Base-by-base conservation (phyloP, 1,284 basidiomycete species). In the Cryptococcus sp. region DNA sequence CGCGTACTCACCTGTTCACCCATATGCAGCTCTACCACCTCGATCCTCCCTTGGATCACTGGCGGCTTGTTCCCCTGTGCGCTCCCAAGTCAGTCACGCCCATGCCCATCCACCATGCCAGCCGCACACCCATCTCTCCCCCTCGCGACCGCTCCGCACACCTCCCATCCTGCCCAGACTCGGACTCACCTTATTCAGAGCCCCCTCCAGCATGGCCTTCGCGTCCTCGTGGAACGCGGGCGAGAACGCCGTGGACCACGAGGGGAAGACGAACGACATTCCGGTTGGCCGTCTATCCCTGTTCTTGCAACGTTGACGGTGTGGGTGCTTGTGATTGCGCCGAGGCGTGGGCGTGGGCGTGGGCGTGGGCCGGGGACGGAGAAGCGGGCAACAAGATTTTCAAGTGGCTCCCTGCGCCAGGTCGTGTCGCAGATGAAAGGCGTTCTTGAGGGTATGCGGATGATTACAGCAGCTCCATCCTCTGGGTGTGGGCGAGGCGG, bases 1-100 rank as follows among this genome's bases (percentile, higher is more conserved):
- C n/a, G 6, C n/a, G 5, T 23, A 79, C 84, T 62, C 61, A 91
- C 93, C 80, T 97, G 89, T 1, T 89, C 93, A 43, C 96, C 96
- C 95, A 99, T 98, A 78, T 94, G 87, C 33, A 99, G 80, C 76
- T 98, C 95, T 56, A 97, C 89, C 35, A 99, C 96, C 73, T 96
- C 89, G 65, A 99, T 98, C 75, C 85, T 87, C 77, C 96, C 96
- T 57, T 93, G 94, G 69, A 98, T 98, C 69, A 98, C 89, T 35
- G 93, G 92, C 1, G 96, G 96, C 74, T 97, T 98, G 80, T 88
- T 87, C 67, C 92, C 94, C 71, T 76, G 48, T 15, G 23, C 18
- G 43, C 21, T 44, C 24, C 39, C 35, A 53, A 21, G 40, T n/a
- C 46, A 16, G 21, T 18, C 21, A 28, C 23, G 23, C 6, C 23